Evolutionary conservation across 2,329 filamentous ascomycete genomes (phyloP).

Genomic region (Stagonosporopsis tanaceti): DNA sequence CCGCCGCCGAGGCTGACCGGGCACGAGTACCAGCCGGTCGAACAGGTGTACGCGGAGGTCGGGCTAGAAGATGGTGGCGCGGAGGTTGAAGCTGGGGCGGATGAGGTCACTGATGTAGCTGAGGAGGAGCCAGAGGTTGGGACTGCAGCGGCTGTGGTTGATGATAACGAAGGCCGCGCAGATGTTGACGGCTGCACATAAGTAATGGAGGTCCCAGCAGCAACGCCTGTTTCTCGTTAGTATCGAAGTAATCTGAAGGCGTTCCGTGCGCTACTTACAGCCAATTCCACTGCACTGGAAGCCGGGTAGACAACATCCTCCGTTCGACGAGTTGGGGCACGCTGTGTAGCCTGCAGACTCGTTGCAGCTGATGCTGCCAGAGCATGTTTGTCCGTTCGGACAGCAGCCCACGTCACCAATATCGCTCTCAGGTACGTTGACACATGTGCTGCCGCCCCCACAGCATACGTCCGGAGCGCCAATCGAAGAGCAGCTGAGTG

Average conservation of each 20-base stretch:
- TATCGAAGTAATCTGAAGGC: too few relatives aligned
- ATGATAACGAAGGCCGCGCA: conserved; percentile 33
- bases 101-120: conserved; percentile 18
- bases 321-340: conserved; percentile 71
- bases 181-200: conserved; percentile 43
- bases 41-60: conserved; percentile 52
- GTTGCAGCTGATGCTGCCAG: conserved; percentile 69
- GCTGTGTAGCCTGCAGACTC: conserved; percentile 65
- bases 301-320: conserved; percentile 78
- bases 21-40: conserved; percentile 56
- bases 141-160: conserved; percentile 48
- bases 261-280: conserved; percentile 61
- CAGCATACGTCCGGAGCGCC: conserved; percentile 78
- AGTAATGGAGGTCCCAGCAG: conserved; percentile 40
- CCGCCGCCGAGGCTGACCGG: conserved; percentile 57
- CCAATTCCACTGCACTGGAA: conserved; percentile 74
- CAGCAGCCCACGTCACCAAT: conserved; percentile 80
- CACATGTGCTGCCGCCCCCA: conserved; percentile 69
- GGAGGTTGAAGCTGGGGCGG: conserved; percentile 24
- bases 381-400: conserved; percentile 69
- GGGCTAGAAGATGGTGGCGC: conserved; percentile 20
- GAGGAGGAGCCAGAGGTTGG: conserved; percentile 29
- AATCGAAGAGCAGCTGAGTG: conserved; percentile 69
- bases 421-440: conserved; percentile 58
- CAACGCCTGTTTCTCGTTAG: conserved; percentile 35